Conservation (phyloP, 1,139 yeast species). For the Candida sanyaensis region DNA sequence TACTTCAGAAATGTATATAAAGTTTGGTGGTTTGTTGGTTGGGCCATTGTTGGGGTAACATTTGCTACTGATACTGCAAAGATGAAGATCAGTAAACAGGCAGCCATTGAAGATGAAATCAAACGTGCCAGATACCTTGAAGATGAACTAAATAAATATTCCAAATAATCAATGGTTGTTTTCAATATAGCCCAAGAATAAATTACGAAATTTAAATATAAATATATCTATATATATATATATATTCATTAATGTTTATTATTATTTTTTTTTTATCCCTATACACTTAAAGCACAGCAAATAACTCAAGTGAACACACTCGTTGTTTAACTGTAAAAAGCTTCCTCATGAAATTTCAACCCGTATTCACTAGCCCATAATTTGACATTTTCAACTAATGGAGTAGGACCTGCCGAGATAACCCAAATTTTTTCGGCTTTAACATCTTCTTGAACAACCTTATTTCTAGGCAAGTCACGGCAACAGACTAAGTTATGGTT, state of each 20-base stretch:
- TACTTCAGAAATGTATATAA: conserved; percentile 41
- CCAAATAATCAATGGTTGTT: neutral
- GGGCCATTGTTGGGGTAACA: conserved; percentile 43
- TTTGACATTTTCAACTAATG: conserved; percentile 72
- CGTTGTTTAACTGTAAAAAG: conserved; percentile 57
- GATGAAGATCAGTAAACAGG: conserved; percentile 32
- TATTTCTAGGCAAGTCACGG: conserved; percentile 40
- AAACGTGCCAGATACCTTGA: conserved; percentile 25
- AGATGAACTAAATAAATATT: conserved; percentile 16
- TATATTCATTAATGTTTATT: neutral
- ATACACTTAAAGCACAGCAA: neutral
- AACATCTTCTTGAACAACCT: conserved; percentile 32
- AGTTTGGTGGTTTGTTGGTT: conserved; percentile 39
- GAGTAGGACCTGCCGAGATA: conserved; percentile 83
- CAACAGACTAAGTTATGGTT: conserved; percentile 41
- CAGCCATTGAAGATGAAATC: conserved; percentile 43
- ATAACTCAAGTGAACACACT: neutral
- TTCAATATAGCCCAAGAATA: too few species aligned
- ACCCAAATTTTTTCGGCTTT: conserved; percentile 70
- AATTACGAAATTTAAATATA: neutral
- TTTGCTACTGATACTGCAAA: conserved; percentile 42
- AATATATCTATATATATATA: too few species aligned
- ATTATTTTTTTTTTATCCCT: neutral
- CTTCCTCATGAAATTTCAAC: conserved; percentile 82
- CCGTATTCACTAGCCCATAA: conserved; percentile 86